Percentiles rank a stretch among this genome's conserved stretches.
phyloP scores from a whole-genome alignment of 371 early-diverging fungal species.

The Mortierella sp. region DNA sequence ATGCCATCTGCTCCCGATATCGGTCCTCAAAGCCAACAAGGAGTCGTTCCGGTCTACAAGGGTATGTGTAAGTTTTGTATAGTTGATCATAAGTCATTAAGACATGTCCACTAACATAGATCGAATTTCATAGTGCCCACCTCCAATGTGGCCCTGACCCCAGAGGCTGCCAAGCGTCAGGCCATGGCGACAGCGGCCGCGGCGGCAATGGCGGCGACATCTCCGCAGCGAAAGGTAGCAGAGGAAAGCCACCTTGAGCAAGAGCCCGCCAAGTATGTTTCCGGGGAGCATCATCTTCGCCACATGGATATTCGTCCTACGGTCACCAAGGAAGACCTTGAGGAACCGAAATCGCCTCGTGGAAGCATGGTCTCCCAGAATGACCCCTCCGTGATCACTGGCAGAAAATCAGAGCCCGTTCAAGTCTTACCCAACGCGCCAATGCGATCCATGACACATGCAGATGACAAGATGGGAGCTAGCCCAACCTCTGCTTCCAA shows the following conservation, averaged over 20 bases:
- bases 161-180: too few relatives aligned
- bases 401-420: neutral
- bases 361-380: neutral
- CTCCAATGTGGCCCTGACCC: too few relatives aligned
- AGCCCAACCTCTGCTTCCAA: too few relatives aligned
- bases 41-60: too few relatives aligned
- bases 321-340: neutral
- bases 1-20: neutral
- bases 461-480: neutral
- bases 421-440: constrained; percentile 5
- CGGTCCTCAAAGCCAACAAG: too few relatives aligned
- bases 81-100: too few relatives aligned
- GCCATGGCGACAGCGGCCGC: neutral
- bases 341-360: neutral
- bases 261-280: neutral
- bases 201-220: neutral
- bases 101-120: too few relatives aligned
- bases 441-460: neutral
- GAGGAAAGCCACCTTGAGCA: neutral
- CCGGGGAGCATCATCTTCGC: constrained; percentile 16
- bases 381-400: neutral
- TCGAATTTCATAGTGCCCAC: too few relatives aligned
- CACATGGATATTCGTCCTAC: constrained; percentile 8
- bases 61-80: too few relatives aligned
- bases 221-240: neutral